Evolutionary conservation across 2,329 filamentous ascomycete genomes (phyloP).

Genomic region (Aurifilum marmelostoma): DNA sequence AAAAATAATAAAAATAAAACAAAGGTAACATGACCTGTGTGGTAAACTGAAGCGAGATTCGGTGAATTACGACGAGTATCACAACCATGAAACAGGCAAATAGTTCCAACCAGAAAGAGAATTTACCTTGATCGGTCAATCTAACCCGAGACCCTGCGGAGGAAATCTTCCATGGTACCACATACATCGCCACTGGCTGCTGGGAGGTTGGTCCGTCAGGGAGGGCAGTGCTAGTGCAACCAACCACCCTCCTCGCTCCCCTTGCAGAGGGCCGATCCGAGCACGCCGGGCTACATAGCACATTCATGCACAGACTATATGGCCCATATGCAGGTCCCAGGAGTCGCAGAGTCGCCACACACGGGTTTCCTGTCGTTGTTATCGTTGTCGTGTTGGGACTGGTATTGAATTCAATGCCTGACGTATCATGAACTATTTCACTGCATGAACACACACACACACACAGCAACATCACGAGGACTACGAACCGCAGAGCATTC

Average conservation of each 20-base stretch:
- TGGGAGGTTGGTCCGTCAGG: neutral
- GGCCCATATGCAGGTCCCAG: neutral
- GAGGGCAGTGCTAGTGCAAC: neutral
- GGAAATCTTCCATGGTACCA: neutral
- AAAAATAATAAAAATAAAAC: too few species aligned
- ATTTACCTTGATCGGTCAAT: too few species aligned
- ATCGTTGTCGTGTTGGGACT: too few species aligned
- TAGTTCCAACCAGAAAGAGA: too few species aligned
- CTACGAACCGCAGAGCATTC: neutral
- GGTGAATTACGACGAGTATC: neutral
- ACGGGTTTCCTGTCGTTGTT: too few species aligned
- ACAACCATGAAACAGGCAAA: neutral
- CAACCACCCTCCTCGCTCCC: neutral
- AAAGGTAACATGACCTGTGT: too few species aligned
- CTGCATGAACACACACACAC: too few species aligned
- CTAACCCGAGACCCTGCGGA: neutral
- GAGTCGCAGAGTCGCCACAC: neutral
- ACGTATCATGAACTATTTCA: too few species aligned
- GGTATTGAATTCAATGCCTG: neutral
- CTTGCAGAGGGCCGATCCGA: conserved; percentile 1
- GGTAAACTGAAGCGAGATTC: neutral
- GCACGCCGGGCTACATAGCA: neutral
- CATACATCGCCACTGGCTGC: neutral
- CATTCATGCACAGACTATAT: neutral
- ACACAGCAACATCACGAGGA: too few species aligned